phyloP scores from a whole-genome alignment of 805 yeast species.

The Candida taoyuanica region DNA sequence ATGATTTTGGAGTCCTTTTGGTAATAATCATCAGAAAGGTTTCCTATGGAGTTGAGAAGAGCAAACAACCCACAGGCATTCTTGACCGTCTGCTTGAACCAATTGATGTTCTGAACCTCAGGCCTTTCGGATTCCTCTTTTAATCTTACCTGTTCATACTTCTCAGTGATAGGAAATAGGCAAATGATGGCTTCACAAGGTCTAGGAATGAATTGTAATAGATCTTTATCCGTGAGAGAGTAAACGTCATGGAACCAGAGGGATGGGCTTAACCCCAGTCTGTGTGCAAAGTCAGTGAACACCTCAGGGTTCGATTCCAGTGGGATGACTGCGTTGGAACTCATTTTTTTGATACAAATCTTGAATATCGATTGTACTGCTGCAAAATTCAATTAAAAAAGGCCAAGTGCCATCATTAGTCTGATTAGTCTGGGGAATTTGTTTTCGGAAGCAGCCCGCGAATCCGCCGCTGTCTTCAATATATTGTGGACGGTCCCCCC shows the following conservation, averaged over 20 bases:
- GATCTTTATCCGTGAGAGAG: conserved; percentile 79
- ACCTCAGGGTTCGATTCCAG: conserved; percentile 87
- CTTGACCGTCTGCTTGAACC: conserved; percentile 81
- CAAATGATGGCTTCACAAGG: conserved; percentile 75
- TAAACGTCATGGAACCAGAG: conserved; percentile 74
- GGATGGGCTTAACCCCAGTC: conserved; percentile 59
- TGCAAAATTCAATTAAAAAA: background rate
- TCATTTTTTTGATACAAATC: background rate
- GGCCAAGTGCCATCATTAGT: background rate
- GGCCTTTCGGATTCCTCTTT: conserved; percentile 32
- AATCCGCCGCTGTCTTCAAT: too few relatives aligned
- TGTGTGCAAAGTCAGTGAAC: conserved; percentile 62
- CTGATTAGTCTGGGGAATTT: background rate
- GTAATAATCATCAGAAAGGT: conserved; percentile 30
- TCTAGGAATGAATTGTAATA: conserved; percentile 73
- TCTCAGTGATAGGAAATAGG: conserved; percentile 71
- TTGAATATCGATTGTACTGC: too few relatives aligned
- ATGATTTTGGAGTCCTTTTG: conserved; percentile 12
- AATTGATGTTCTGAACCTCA: conserved; percentile 35
- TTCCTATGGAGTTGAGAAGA: conserved; percentile 57
- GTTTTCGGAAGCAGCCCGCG: too few relatives aligned
- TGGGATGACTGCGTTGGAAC: conserved; percentile 61
- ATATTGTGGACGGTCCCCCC: too few relatives aligned
- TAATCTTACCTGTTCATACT: conserved; percentile 49
- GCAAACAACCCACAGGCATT: conserved; percentile 96